phyloP scores from a whole-genome alignment of 805 yeast genomes.

The Candida methanosorbosa region DNA sequence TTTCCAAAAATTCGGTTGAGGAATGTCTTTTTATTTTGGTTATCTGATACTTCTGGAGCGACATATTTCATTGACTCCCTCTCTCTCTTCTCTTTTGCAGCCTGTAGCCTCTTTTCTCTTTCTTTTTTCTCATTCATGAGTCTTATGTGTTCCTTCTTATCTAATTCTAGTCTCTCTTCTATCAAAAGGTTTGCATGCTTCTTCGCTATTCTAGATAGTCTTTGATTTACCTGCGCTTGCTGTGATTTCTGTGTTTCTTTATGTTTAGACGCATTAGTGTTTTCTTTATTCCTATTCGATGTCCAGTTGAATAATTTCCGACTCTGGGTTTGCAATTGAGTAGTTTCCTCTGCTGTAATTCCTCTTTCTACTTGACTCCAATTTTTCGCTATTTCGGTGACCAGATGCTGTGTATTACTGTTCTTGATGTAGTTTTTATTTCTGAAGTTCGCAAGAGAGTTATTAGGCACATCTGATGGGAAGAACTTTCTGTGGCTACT shows the following conservation, averaged over 20 bases:
- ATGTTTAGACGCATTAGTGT: no score
- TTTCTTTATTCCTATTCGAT: background rate
- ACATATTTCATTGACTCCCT: constrained; percentile 13
- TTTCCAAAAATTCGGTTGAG: constrained; percentile 17
- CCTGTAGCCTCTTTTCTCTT: constrained; percentile 13
- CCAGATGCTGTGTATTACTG: constrained; percentile 7
- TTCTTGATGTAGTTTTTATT: constrained; percentile 11
- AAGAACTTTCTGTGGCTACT: constrained; percentile 3
- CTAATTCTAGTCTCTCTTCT: constrained; percentile 12
- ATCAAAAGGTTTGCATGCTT: constrained; percentile 10
- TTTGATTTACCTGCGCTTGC: constrained; percentile 15
- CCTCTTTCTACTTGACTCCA: constrained; percentile 23
- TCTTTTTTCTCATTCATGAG: constrained; percentile 13
- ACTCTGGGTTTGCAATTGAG: constrained; percentile 1
- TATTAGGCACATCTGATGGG: background rate
- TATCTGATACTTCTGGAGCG: background rate
- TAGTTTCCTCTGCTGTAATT: constrained; percentile 3
- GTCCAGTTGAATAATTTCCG: constrained; percentile 13
- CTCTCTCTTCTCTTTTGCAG: constrained; percentile 12
- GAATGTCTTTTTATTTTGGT: constrained; percentile 10
- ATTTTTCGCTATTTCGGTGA: constrained; percentile 7
- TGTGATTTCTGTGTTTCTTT: no score
- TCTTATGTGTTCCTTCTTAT: constrained; percentile 6
- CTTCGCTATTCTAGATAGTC: constrained; percentile 13
- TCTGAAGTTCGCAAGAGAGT: constrained; percentile 8